A percentile compares a stretch with the other conserved stretches of the same genome.
These are phyloP conservation scores for Arachis stenosperma DNA, from an alignment of 306 rosid genomes.

Conservation along the genomic window DNA sequence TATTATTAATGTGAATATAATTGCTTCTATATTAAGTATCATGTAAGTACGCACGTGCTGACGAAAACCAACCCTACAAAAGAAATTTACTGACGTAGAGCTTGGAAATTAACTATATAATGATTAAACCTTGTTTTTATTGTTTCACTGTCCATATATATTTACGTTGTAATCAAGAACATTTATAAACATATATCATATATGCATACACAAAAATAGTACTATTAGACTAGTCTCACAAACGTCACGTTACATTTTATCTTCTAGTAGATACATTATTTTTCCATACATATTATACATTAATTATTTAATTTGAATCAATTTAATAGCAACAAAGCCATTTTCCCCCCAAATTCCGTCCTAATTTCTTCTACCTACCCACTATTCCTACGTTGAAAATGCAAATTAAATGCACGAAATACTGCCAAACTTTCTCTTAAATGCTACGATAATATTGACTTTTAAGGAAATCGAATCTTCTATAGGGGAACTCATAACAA, in stretches of 20 bases:
- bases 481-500: not conserved
- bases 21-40: not conserved
- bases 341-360: not conserved
- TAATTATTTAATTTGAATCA: not conserved
- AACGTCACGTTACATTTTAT: conserved; percentile 23
- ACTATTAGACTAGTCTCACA: too few relatives aligned
- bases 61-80: not conserved
- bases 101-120: not conserved
- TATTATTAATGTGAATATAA: not conserved
- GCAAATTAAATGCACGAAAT: not conserved
- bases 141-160: too few relatives aligned
- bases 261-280: conserved; percentile 34
- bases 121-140: not conserved
- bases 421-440: conserved; percentile 22
- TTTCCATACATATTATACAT: not conserved
- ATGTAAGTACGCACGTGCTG: not conserved
- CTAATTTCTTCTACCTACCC: not conserved
- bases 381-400: conserved; percentile 30
- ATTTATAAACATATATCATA: too few relatives aligned
- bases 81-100: too few relatives aligned
- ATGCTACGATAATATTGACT: not conserved
- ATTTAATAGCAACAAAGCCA: conserved; percentile 2
- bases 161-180: too few relatives aligned
- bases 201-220: too few relatives aligned
- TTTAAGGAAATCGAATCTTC: not conserved